Base-by-base conservation (phyloP, 495 filamentous ascomycete species). In the Podospora fimiseda region DNA sequence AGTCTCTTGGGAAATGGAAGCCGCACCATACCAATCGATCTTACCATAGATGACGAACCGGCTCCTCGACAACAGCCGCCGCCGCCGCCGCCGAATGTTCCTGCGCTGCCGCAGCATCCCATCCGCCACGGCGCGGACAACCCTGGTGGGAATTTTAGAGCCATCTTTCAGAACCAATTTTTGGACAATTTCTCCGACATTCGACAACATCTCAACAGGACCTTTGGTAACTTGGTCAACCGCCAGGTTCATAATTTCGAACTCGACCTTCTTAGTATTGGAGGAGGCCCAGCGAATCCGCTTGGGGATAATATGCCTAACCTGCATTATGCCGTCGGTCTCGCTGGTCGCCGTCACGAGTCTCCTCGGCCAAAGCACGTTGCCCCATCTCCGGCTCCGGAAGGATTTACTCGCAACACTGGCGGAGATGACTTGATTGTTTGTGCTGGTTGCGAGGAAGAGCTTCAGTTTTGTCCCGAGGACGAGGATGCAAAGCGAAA, bases 381-480 rank as follows among this genome's bases (percentile, higher is more conserved):
- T 2, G 64, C 71, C 14, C 67, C 72, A 0, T 56, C 67, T 1
- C 57, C 66, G 0, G 59, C 72, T 1, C 54, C 66, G 13, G 56
- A 60, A 15, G 73, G 72, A 6, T 77, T 75, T 46, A 74, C 67
- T 0, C 64, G 74, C 50, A 49, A 67, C 50, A 73, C 71, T 0
- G 67, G 65, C 45, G 65, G 65, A 24, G 70, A 75, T 30, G 49
- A 70, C 2, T 59, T 62, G 1, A 60, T 66, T 37, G 66, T 77
- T n/a, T 77, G 74, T 47, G 63, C 74, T 3, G 64, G 66, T 54
- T 77, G 74, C 42, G 70, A 76, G 14, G 52, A 73, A 27, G 74
- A 77, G 49, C 53, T 77, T 1, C 63, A 66, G 15, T 77, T 74
- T 40, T 70, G 76, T 36, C 71, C 70, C 8, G 65, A 71, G 3